phyloP scores from a whole-genome alignment of 208 protist species.

The Trypanosoma cruzi region DNA sequence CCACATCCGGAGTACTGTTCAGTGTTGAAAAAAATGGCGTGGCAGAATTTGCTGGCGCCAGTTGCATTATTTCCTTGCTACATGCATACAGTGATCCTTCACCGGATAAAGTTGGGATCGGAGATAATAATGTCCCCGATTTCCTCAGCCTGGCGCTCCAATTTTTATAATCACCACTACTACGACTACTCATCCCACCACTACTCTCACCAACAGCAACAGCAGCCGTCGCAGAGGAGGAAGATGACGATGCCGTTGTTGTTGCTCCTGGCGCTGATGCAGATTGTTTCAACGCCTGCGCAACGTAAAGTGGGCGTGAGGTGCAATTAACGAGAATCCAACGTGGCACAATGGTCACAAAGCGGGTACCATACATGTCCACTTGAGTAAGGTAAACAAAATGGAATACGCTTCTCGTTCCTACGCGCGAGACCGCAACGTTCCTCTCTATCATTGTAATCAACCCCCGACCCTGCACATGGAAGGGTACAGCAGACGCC shows the following conservation, averaged over 20 bases:
- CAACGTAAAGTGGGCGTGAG: slow-evolving; percentile 55
- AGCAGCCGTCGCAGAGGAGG: background rate
- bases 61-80: slow-evolving; percentile 3
- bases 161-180: too few relatives aligned
- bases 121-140: background rate
- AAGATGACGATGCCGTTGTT: too few relatives aligned
- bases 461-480: slow-evolving; percentile 77
- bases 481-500: slow-evolving; percentile 65
- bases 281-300: slow-evolving; percentile 35
- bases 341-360: slow-evolving; percentile 80
- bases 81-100: slow-evolving; percentile 2
- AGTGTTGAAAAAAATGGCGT: slow-evolving; percentile 60
- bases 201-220: background rate
- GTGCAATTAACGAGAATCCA: slow-evolving; percentile 89
- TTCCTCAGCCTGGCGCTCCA: too few relatives aligned
- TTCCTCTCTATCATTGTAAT: slow-evolving; percentile 54
- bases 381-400: slow-evolving; percentile 67
- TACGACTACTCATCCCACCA: background rate
- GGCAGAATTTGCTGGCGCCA: slow-evolving; percentile 44
- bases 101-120: background rate
- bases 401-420: slow-evolving; percentile 40
- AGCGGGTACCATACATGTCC: slow-evolving; percentile 51
- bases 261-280: slow-evolving; percentile 26
- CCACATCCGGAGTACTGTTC: slow-evolving; percentile 39
- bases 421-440: background rate